Percentiles rank a stretch among this genome's conserved stretches.
Conservation (phyloP, 2,329 filamentous ascomycete species). For the Sporothrix pseudoabietina region DNA sequence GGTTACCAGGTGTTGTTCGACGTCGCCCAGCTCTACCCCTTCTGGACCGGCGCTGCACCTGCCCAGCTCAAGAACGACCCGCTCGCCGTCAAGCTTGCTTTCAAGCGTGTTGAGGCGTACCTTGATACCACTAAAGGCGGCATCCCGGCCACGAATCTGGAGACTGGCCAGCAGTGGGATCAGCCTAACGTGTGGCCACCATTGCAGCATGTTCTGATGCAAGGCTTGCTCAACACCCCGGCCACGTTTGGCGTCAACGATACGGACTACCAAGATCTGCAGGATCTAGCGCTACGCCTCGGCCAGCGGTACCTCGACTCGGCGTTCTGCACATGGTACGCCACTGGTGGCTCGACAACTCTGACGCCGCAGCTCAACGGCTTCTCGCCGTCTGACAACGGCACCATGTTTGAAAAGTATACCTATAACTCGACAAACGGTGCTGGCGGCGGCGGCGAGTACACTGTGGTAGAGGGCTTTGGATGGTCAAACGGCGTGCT, state of each 20-base stretch:
- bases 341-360: constrained; percentile 64
- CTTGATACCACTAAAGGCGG: constrained; percentile 58
- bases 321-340: constrained; percentile 70
- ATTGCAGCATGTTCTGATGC: constrained; percentile 64
- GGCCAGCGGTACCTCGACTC: constrained; percentile 68
- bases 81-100: constrained; percentile 58
- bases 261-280: constrained; percentile 56
- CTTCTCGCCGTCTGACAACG: constrained; percentile 47
- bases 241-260: constrained; percentile 57
- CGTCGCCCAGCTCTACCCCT: constrained; percentile 65
- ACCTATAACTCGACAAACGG: constrained; percentile 61
- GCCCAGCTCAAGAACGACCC: constrained; percentile 60
- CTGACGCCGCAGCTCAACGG: constrained; percentile 55
- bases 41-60: constrained; percentile 68
- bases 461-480: constrained; percentile 69
- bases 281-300: constrained; percentile 58
- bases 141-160: constrained; percentile 63
- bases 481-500: constrained; percentile 71
- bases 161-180: constrained; percentile 68
- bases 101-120: constrained; percentile 54
- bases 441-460: constrained; percentile 67
- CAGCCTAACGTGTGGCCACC: constrained; percentile 72
- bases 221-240: constrained; percentile 62
- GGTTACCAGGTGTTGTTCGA: constrained; percentile 61
- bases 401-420: constrained; percentile 74